Evolutionary conservation across 768 basidiomycete species (phyloP), one percentile per base, ranked within the genome.

Genomic region (Amylocystis lapponica): DNA sequence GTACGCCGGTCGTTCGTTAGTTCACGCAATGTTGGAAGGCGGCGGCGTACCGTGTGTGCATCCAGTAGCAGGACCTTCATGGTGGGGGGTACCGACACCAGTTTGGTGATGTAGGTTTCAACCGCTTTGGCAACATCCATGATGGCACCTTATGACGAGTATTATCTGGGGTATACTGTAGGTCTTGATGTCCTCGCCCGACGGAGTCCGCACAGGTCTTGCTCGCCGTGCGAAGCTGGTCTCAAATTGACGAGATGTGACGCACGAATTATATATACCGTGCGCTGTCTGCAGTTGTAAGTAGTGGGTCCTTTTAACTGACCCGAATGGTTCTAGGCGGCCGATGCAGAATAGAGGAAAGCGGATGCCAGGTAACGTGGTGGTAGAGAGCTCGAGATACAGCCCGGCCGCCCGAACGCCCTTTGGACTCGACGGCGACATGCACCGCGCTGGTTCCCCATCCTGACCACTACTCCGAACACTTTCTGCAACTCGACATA

Each of bases 41-140:
- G 27, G 31, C 19, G 21, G 58, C 81, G 39, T 56, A 96, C 94
- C 19, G 96, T 99, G 64, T 97, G 93, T 7, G 81, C 74, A 61
- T 99, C 96, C 21, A 99, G 78, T 19, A 99, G 75, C 34, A 99
- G 74, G 17, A 98, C 93, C 66, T 97, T 98, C 89, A 98, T 97
- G 4, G 89, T 78, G 3, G 77, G 71, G 40, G 91, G 90, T 39
- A 81, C 79, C 17, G 86, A 82, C 45, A 96, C 77, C 71, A 96
- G 72, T 71, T 87, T 95, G 48, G 79, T 77, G 59, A 97, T 75
- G 70, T 98, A 99, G 5, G 83, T 87, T 67, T 94, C 90, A 22
- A 96, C 83, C 7, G 96, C 96, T 66, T 94, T 95, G 57, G 92
- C 75, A 51, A 94, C 83, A 65, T 99, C 94, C 96, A 98, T 98